A percentile compares a stretch with the other conserved stretches of the same genome.
Evolutionary conservation across 495 filamentous ascomycete species (phyloP).

Genomic region (Xylaria intraflava): DNA sequence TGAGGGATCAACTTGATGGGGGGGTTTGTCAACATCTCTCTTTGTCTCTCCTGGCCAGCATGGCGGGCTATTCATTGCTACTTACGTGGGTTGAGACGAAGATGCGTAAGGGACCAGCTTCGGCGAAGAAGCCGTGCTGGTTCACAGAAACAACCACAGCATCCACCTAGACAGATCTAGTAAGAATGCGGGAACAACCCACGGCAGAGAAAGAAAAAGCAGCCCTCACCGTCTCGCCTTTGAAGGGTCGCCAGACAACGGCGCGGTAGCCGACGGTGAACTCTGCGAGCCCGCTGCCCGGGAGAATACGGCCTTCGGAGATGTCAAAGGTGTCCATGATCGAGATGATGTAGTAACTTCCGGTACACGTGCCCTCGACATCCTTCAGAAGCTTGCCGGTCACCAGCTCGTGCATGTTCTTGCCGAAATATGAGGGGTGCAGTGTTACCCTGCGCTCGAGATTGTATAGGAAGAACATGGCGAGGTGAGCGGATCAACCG

Average conservation of each 20-base stretch:
- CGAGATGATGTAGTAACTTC: constrained; percentile 90
- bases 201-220: not conserved
- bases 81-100: constrained; percentile 86
- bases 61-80: constrained; percentile 11
- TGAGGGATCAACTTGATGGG: constrained; percentile 72
- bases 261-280: constrained; percentile 93
- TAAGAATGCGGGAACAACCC: constrained; percentile 8
- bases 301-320: constrained; percentile 84
- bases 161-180: constrained; percentile 61
- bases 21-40: constrained; percentile 14
- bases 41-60: not conserved
- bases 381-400: constrained; percentile 79
- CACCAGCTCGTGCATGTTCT: constrained; percentile 82
- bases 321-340: constrained; percentile 93
- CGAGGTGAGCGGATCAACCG: constrained; percentile 7
- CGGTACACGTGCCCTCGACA: constrained; percentile 88
- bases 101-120: constrained; percentile 78
- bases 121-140: constrained; percentile 83
- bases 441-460: constrained; percentile 87
- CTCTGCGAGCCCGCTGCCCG: constrained; percentile 80
- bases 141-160: constrained; percentile 86
- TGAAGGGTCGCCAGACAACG: constrained; percentile 95
- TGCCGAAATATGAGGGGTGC: constrained; percentile 93
- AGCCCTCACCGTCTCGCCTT: constrained; percentile 80
- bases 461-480: constrained; percentile 96